Base-by-base conservation (phyloP, 208 protist genomes). In the Strigomonas culicis region DNA sequence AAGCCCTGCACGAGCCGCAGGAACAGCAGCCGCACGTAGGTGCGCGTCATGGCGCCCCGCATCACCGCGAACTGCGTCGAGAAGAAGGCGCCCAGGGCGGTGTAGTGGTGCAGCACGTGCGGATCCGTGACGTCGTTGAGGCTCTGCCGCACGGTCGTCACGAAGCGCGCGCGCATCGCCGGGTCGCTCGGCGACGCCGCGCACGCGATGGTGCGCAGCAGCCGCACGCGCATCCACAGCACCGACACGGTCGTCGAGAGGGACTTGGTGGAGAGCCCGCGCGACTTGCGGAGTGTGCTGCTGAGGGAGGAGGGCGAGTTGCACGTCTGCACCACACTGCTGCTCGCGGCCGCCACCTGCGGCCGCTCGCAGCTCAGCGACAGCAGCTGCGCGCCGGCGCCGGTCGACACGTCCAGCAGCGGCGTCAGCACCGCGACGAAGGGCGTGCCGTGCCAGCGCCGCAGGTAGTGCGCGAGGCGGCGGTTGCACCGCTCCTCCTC, bases 1-100 rank as follows among this genome's bases (percentile, higher is more conserved):
- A 84, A 75, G 30, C 67, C 78, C 66, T 89, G 74, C 19, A 92
- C 75, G 43, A 84, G 68, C 28, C 82, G 77, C 36, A 92, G 44
- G 39, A 87, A 85, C 11, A 92, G 65, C 24, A 89, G 67, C 4
- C 80, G 77, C 30, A 81, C 77, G 60, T 92, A 89, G 25, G 80
- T 84, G 15, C 77, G 66, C 19, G 77, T 75, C 59, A 77, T 77
- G 4, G 59, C 53, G 36, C 57, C 67, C 4, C 66, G 70, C 50
- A 86, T 24, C 22, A 73, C 70, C 15, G 82, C 83, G 70, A 59
- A 69, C 27, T 31, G 61, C 51, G 15, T 22, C 2, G 77, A 72
- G 49, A 69, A 63, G 52, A 77, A 66, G 31, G 69, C 24, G 8
- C 55, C 70, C 34, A 78, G 47, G 13, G 65, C 49, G 21, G 41